Evolutionary conservation across 2,329 filamentous ascomycete species (phyloP), one percentile per base, ranked within the genome.

Genomic region (Cladobotryum protrusum): DNA sequence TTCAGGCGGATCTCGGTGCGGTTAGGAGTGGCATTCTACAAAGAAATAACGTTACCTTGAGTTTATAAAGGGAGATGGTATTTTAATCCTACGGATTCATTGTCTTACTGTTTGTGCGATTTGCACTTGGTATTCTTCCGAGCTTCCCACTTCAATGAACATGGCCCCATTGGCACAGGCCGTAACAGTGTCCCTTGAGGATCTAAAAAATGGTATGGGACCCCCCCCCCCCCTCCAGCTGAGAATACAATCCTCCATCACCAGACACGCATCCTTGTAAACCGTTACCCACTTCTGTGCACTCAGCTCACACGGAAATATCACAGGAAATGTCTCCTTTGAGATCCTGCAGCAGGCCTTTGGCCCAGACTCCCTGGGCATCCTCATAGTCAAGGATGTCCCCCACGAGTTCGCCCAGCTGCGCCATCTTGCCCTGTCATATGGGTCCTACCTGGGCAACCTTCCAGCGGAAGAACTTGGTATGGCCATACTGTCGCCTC

Each of bases 301-400:
- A 17, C n/a, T 37, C 35, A 37, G 14, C 14, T 17, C 7, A 37
- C 11, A 13, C 6, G 2, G 37, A 5, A n/a, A 19, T 8, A 4
- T 19, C n/a, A 17, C 12, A 88, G 86, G 82, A 17, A 78, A 77
- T 50, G 75, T 92, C 42, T 76, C 85, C 1, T 85, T 89, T 47
- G 77, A 81, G 49, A 79, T 79, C 0, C 76, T 93, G 11, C 80
- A 87, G 59, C 69, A 86, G 58, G 93, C 93, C 0, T 97, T 99
- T 64, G 93, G 93, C 0, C 89, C 91, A 1, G 82, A 87, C 20
- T 96, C 90, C 2, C 75, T 97, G 12, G 93, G 93, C 0, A 96
- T 99, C 47, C 85, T 99, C 49, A 74, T 97, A n/a, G 91, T 99
- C 43, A 89, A 87, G 64, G 88, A 90, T 63, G 80, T 97, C 0